Evolutionary conservation across 768 basidiomycete genomes (phyloP), one percentile per base, ranked within the genome.

Genomic region (Pleurotus citrinopileatus): DNA sequence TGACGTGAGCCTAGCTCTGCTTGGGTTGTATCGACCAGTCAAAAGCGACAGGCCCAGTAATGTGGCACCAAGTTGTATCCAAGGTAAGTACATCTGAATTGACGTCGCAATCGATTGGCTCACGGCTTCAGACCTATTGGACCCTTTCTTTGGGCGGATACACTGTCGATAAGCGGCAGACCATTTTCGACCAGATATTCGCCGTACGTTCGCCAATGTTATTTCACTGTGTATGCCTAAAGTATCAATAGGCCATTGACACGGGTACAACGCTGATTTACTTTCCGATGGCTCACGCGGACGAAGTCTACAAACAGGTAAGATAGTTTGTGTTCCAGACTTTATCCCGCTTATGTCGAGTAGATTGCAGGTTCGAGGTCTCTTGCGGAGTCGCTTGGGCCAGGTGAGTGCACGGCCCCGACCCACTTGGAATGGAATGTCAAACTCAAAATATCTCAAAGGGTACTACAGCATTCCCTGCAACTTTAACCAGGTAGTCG

Each of bases 211-310:
- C 27, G 20, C 15, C 57, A 70, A 60, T 17, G 57, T 27, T 42
- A 46, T 28, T 52, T 58, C 38, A 44, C 52, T 42, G 50, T 27
- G 52, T 23, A 15, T 28, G 26, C 15, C 22, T 15, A 46, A 23
- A 3, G 34, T 32, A 17, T 29, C 22, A 3, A 27, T 53, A 86
- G 84, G 82, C 84, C 17, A 75, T 88, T 55, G 87, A 88, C 60
- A 84, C 84, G 0, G 86, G 87, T 26, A 86, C 84, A 3, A 81
- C 84, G 25, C 69, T 86, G 23, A 79, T 87, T 54, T 87, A 87
- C 64, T 55, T 84, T 4, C 82, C 84, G 1, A 62, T 67, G 34
- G 43, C 61, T 0, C 57, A 80, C 25, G 80, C 76, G 4, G 47
- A 62, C 2, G 57, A 65, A 7, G 73, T 88, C 55, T 88, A 87